These are phyloP conservation scores for Dissoconium aciculare DNA, from an alignment of 2,329 filamentous ascomycete species.

Conservation along the genomic window DNA sequence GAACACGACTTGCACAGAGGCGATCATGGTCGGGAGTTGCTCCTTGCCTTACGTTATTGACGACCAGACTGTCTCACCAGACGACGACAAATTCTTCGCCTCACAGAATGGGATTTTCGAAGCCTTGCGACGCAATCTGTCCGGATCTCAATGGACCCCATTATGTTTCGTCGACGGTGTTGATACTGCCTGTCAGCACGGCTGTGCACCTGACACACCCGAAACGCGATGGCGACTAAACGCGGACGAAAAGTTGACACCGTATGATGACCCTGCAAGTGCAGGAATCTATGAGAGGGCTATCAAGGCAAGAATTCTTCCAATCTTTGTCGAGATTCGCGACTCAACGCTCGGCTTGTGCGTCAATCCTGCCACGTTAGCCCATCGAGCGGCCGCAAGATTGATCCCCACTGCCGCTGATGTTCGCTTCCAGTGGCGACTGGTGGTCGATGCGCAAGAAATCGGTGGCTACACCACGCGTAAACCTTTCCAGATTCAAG, in stretches of 20 bases:
- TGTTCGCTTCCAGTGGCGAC: slow-evolving; percentile 11
- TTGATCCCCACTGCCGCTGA: slow-evolving; percentile 4
- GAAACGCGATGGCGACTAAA: slow-evolving; percentile 25
- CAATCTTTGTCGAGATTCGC: slow-evolving; percentile 11
- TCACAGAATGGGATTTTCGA: too few species aligned
- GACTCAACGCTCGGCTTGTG: slow-evolving; percentile 11
- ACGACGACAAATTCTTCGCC: too few species aligned
- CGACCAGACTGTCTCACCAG: too few species aligned
- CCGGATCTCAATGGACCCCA: slow-evolving; percentile 9
- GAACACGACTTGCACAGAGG: too few species aligned
- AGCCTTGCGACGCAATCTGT: slow-evolving; percentile 13
- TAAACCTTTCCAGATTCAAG: slow-evolving; percentile 12
- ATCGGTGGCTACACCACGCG: neutral
- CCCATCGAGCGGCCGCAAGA: slow-evolving; percentile 17
- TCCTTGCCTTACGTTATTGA: too few species aligned
- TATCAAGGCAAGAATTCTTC: slow-evolving; percentile 35
- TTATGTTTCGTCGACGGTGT: neutral
- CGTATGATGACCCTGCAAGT: slow-evolving; percentile 37
- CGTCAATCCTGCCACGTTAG: slow-evolving; percentile 18
- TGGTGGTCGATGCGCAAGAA: slow-evolving; percentile 11
- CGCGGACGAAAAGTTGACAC: slow-evolving; percentile 22
- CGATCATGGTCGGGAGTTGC: too few species aligned
- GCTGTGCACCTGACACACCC: slow-evolving; percentile 28
- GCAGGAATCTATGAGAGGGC: slow-evolving; percentile 37
- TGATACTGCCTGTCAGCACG: slow-evolving; percentile 6